Evolutionary conservation across 2,329 filamentous ascomycete species (phyloP).

Genomic region (Thelonectria blattea): DNA sequence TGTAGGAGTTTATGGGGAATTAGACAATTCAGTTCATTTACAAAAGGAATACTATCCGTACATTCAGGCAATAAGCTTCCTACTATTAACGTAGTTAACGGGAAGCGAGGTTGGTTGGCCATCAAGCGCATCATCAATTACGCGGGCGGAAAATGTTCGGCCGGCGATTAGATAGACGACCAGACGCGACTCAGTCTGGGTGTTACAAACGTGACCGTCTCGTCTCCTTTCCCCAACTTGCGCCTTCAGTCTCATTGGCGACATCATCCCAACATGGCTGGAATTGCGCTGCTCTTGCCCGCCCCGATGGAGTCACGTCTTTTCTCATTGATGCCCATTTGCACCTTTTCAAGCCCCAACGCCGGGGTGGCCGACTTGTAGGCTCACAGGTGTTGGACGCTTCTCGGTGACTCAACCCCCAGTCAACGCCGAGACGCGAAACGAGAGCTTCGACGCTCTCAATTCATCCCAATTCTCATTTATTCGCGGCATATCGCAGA

Average conservation of each 20-base stretch:
- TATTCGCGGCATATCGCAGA: neutral
- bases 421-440: constrained; percentile 32
- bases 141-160: constrained; percentile 36
- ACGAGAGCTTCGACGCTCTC: constrained; percentile 26
- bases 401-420: constrained; percentile 33
- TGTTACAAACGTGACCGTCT: constrained; percentile 18
- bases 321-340: constrained; percentile 25
- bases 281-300: constrained; percentile 24
- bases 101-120: neutral
- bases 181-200: constrained; percentile 24
- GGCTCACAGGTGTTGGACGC: constrained; percentile 33
- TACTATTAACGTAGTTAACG: too few relatives aligned
- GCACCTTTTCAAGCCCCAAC: constrained; percentile 55
- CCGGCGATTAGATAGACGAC: constrained; percentile 24
- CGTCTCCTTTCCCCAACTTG: constrained; percentile 22
- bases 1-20: constrained; percentile 37
- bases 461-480: constrained; percentile 6
- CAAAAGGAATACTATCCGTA: constrained; percentile 18
- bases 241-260: constrained; percentile 20
- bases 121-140: constrained; percentile 33
- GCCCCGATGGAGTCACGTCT: constrained; percentile 31
- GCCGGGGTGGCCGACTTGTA: constrained; percentile 55
- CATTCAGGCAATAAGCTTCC: too few relatives aligned
- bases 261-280: constrained; percentile 31
- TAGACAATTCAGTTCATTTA: constrained; percentile 32